Conservation (phyloP, 257 asterid species). For the Linderniella brevidens region DNA sequence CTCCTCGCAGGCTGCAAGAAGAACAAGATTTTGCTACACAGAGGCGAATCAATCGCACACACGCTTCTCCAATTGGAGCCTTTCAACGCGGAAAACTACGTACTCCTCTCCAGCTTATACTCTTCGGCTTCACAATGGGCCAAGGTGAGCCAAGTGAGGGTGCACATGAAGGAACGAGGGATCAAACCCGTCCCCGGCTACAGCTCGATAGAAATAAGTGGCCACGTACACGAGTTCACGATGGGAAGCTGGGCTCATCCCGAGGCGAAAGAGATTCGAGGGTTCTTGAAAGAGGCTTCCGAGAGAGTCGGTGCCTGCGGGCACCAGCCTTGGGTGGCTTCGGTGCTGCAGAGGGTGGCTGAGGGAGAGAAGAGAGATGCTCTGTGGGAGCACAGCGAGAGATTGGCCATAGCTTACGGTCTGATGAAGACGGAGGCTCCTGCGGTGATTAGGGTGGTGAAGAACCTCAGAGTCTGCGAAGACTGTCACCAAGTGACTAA, state of each 20-base stretch:
- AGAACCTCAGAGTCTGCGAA: constrained; percentile 39
- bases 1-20: constrained; percentile 45
- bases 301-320: constrained; percentile 25
- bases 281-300: constrained; percentile 21
- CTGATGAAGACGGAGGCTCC: constrained; percentile 44
- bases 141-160: constrained; percentile 40
- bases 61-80: constrained; percentile 47
- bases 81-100: constrained; percentile 45
- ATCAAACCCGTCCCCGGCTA: constrained; percentile 44
- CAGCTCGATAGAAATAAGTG: constrained; percentile 47
- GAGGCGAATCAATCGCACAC: constrained; percentile 33
- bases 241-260: constrained; percentile 55
- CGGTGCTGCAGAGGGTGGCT: constrained; percentile 32
- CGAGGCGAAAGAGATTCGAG: constrained; percentile 29
- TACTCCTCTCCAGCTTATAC: constrained; percentile 43
- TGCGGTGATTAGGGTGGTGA: constrained; percentile 31
- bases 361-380: constrained; percentile 37
- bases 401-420: constrained; percentile 58
- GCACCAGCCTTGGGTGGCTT: constrained; percentile 49
- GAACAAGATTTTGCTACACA: constrained; percentile 23
- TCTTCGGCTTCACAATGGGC: constrained; percentile 45
- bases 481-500: constrained; percentile 61
- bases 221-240: constrained; percentile 41
- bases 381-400: constrained; percentile 58
- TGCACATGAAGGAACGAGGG: constrained; percentile 36